Base-by-base conservation (phyloP, 306 rosid genomes). In the Cucurbita pepo region DNA sequence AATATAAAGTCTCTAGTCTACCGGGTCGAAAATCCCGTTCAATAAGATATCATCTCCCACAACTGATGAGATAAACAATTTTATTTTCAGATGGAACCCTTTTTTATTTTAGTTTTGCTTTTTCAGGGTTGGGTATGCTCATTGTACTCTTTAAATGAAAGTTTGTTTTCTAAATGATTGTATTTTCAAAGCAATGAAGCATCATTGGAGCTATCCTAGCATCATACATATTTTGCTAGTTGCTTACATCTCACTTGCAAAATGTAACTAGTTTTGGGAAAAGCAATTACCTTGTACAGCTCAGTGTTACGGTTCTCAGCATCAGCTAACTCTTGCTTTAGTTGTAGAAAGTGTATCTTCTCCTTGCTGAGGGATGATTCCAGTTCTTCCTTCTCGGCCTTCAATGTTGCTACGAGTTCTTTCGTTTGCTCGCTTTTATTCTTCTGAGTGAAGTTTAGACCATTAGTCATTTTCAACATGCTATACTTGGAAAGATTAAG, bases 241-340 rank as follows among this genome's bases (percentile, higher is more conserved):
- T 47, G 40, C 53, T 47, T 38, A 13, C 8, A 30, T 3, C 45
- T 63, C 43, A 25, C 40, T 45, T 45, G 21, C 57, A 14, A 22
- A 69, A 47, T 48, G 25, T 50, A 70, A 59, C 53, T 37, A 59
- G 45, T 41, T 54, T 62, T 43, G 21, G 5, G 45, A 59, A 62
- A 51, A 21, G 66, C 56, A 54, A 66, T 58, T 84, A 91, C 96
- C 96, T 90, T 90, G 88, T 90, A 92, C 22, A 92, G 93, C 59
- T 92, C 96, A 30, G 91, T 51, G 69, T 84, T 88, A 55, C 93
- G 88, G 75, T 84, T 75, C 84, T 90, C 93, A 1, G 90, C 89
- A 52, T 88, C 96, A 11, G 75, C 75, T 78, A 92, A 70, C 64
- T 90, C 96, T 89, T 92, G 93, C 82, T 84, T 92, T 64, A 92